Evolutionary conservation across 2,329 filamentous ascomycete genomes (phyloP).

Genomic region (Claviceps lovelessii): DNA sequence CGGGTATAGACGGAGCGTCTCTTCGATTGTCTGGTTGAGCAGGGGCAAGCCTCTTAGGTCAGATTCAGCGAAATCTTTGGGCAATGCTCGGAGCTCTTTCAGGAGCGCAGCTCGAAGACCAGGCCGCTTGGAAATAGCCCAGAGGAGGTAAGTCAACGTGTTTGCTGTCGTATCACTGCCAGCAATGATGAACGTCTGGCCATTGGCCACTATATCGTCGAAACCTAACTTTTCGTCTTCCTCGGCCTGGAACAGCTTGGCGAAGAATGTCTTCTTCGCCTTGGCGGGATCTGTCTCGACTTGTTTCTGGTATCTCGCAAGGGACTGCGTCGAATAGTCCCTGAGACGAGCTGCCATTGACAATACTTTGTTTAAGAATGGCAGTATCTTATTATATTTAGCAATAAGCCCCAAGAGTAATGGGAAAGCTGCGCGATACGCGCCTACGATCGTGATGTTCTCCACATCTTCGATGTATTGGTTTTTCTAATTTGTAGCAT

Average conservation of each 20-base stretch:
- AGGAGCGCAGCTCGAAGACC: conserved; percentile 18
- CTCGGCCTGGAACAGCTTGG: conserved; percentile 22
- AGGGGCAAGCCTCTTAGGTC: conserved; percentile 19
- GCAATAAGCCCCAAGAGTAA: conserved; percentile 12
- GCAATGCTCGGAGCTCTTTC: conserved; percentile 21
- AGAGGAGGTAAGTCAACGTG: conserved; percentile 34
- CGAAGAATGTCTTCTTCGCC: conserved; percentile 21
- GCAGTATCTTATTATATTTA: conserved; percentile 9
- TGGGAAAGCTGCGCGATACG: conserved; percentile 16
- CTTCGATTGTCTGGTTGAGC: conserved; percentile 28
- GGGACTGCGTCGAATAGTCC: conserved; percentile 15
- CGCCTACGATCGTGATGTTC: conserved; percentile 11
- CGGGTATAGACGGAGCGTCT: conserved; percentile 29
- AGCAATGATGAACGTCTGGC: conserved; percentile 31
- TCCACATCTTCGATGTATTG: conserved; percentile 27
- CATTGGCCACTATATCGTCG: conserved; percentile 25
- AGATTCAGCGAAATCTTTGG: conserved; percentile 11
- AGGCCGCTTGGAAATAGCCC: conserved; percentile 20
- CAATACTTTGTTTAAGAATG: conserved; percentile 9
- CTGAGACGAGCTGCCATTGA: conserved; percentile 7
- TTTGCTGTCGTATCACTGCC: conserved; percentile 38
- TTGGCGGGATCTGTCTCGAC: conserved; percentile 9
- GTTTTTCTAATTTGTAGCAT: conserved; percentile 12
- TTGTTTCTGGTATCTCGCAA: conserved; percentile 15
- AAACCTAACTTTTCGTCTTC: conserved; percentile 14